Evolutionary conservation across 2,329 filamentous ascomycete species (phyloP), one percentile per base, ranked within the genome.

Genomic region (Dactylellina sp.): DNA sequence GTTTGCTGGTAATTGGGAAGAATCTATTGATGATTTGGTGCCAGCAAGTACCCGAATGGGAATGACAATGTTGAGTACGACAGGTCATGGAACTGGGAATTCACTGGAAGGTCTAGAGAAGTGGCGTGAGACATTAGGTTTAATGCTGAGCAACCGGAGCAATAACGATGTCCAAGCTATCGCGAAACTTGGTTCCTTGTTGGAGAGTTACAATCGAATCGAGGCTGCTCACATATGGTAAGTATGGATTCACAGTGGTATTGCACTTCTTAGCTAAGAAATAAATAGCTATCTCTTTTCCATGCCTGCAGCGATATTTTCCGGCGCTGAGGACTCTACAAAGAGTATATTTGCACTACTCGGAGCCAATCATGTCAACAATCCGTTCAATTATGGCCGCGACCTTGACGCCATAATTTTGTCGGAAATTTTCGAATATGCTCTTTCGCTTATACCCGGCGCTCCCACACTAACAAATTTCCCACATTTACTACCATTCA

Each of bases 341-440:
- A 86, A 90, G 1, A 88, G 89, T 78, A 61, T 61, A 12, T 90
- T 98, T 77, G 91, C 95, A 4, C 86, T 98, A 6, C 84, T 99
- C 20, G 94, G 95, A 14, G 90, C 90, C 12, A 91, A 98, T 80
- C 92, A 96, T 81, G 85, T 87, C 71, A 87, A 86, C 52, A 86
- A 90, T 71, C 86, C 88, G 5, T 86, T 89, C 57, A 88, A 91
- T 56, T 89, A 93, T 75, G 89, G 89, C 60, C 88, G 89, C 76
- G 93, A 98, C 78, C 86, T 91, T 5, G 93, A 98, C 79, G 87
- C 92, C 2, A 87, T 97, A n/a, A 84, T 97, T 56, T 86, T 99
- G n/a, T 98, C 92, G 44, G 95, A 99, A 81, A 88, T 97, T 0
- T 98, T 96, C 79, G 95, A 99, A 80, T 98, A 92, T 80, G 93